Evolutionary conservation across 768 basidiomycete genomes (phyloP), one percentile per base, ranked within the genome.

Genomic region (Boletus vermiculosoides): DNA sequence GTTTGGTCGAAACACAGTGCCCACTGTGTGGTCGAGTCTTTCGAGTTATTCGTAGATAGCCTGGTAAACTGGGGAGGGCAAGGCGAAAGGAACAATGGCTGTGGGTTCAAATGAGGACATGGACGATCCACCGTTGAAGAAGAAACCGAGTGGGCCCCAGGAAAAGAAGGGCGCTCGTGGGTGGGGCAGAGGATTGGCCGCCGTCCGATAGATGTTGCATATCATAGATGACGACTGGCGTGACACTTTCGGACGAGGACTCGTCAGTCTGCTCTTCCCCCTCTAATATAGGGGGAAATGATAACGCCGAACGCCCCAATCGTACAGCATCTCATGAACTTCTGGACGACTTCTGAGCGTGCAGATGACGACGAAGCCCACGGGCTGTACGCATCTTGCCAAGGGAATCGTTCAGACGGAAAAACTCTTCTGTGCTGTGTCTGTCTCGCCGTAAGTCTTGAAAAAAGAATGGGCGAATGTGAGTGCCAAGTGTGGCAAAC

Each of bases 341-440:
- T n/a, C n/a, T n/a, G n/a, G n/a, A n/a, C n/a, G n/a, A n/a, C n/a
- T n/a, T n/a, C 70, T 94, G 0, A 92, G 92, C 0, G 86, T 82
- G 8, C 84, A 80, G 60, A 74, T 85, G 54, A 83, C 84, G 8
- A 77, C 80, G 2, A 80, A 83, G 34, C 77, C 87, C 0, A 66
- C 71, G 1, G 85, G 91, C 52, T 92, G 88, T 64, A 96, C 92
- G 0, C 91, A 95, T 72, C 78, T 97, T 45, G 82, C 84, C 12
- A 81, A 80, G 34, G 76, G 77, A 28, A 76, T 95, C 25, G 83
- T 86, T 6, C 82, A 94, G 5, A 96, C 94, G 1, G 90, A 94
- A 67, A 96, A 95, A 69, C 89, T 96, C 67, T 77, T 96, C 0
- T 85, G 84, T 63, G 91, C 90, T 0, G 74, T 96, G 61, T 78